A percentile compares a stretch with the other conserved stretches of the same genome.
Evolutionary conservation across 2,329 filamentous ascomycete species (phyloP).

Genomic region (Arachnopeziza araneosa): DNA sequence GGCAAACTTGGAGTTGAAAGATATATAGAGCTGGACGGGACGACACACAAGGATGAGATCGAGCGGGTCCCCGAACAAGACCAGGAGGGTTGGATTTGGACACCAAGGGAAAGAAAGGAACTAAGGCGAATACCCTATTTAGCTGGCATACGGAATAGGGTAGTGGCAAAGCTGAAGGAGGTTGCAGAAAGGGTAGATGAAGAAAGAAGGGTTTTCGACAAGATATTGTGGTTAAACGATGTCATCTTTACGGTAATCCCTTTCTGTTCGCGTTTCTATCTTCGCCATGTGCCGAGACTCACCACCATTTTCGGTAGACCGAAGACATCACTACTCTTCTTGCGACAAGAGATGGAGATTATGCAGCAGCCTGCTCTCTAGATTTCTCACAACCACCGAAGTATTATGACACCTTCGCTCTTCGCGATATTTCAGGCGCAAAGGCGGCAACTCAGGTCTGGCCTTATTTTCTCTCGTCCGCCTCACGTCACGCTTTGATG

Average conservation of each 20-base stretch:
- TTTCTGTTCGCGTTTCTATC: background rate
- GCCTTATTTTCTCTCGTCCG: slow-evolving; percentile 49
- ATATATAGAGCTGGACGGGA: slow-evolving; percentile 42
- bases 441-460: slow-evolving; percentile 45
- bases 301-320: slow-evolving; percentile 33
- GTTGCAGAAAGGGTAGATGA: slow-evolving; percentile 30
- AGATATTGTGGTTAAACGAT: slow-evolving; percentile 56
- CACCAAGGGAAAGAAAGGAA: slow-evolving; percentile 49
- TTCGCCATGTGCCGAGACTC: background rate
- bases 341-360: slow-evolving; percentile 49
- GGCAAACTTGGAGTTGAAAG: slow-evolving; percentile 45
- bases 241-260: slow-evolving; percentile 49
- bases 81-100: slow-evolving; percentile 55
- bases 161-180: slow-evolving; percentile 52
- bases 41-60: slow-evolving; percentile 33
- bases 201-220: slow-evolving; percentile 40
- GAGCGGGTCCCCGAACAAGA: slow-evolving; percentile 21
- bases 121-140: slow-evolving; percentile 64
- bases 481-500: slow-evolving; percentile 50
- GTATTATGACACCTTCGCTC: slow-evolving; percentile 59
- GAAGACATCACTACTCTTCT: slow-evolving; percentile 50
- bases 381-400: slow-evolving; percentile 50
- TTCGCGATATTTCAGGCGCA: slow-evolving; percentile 40
- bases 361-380: slow-evolving; percentile 55
- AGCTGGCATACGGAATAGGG: slow-evolving; percentile 56